A percentile compares a stretch with the other conserved stretches of the same genome.
phyloP scores from a whole-genome alignment of 192 early-diverging fungal species.

The Podila epicladia region DNA sequence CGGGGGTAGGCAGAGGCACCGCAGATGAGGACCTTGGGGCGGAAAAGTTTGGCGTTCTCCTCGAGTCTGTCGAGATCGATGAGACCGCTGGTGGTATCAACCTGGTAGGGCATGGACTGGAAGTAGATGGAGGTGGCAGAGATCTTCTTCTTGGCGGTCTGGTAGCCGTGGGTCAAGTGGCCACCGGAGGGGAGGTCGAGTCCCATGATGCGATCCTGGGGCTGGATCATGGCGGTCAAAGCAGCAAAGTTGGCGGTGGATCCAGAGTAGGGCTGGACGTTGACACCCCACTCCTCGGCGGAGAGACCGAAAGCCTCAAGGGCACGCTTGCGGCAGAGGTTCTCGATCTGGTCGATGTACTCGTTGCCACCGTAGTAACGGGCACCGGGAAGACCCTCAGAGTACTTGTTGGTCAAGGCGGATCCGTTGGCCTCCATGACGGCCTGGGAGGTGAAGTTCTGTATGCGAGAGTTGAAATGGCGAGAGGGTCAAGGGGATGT shows the following conservation, averaged over 20 bases:
- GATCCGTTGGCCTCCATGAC: slow-evolving; percentile 99
- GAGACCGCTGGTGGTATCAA: slow-evolving; percentile 85
- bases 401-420: slow-evolving; percentile 99
- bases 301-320: slow-evolving; percentile 92
- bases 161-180: slow-evolving; percentile 99
- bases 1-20: slow-evolving; percentile 98
- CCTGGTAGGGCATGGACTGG: slow-evolving; percentile 98
- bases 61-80: slow-evolving; percentile 97
- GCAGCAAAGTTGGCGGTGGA: slow-evolving; percentile 99
- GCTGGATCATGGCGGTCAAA: slow-evolving; percentile 93
- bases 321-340: slow-evolving; percentile 95
- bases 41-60: slow-evolving; percentile 92
- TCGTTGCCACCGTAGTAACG: slow-evolving; percentile 99
- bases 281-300: slow-evolving; percentile 96
- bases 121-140: slow-evolving; percentile 99
- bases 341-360: slow-evolving; percentile 95
- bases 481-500: background rate
- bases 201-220: slow-evolving; percentile 99
- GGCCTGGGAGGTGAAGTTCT: slow-evolving; percentile 99
- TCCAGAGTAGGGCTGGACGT: slow-evolving; percentile 99
- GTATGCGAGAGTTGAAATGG: slow-evolving; percentile 9
- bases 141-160: slow-evolving; percentile 99
- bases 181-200: slow-evolving; percentile 99
- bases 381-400: slow-evolving; percentile 98
- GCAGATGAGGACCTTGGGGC: slow-evolving; percentile 98